These are phyloP conservation scores for Arabidopsis hybrid DNA, from an alignment of 441 rosid genomes.

Conservation along the genomic window DNA sequence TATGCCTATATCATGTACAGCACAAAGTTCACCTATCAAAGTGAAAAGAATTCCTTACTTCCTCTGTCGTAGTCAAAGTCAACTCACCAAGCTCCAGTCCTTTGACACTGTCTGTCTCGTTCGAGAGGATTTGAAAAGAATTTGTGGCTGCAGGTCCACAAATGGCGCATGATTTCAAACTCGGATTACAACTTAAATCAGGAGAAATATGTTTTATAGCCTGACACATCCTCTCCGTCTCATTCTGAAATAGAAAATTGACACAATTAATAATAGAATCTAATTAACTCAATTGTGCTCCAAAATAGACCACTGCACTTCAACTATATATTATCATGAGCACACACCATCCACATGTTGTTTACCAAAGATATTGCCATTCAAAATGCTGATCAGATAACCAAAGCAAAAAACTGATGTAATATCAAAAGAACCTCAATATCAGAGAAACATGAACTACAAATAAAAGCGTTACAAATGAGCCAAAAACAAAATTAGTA, in stretches of 20 bases:
- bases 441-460: background rate
- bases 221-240: constrained; percentile 72
- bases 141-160: constrained; percentile 51
- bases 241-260: constrained; percentile 52
- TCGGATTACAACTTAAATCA: constrained; percentile 48
- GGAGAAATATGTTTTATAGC: constrained; percentile 54
- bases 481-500: background rate
- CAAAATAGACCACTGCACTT: constrained; percentile 26
- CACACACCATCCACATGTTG: constrained; percentile 24
- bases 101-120: constrained; percentile 50
- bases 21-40: constrained; percentile 29
- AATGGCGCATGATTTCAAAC: constrained; percentile 53
- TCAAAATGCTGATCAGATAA: constrained; percentile 8
- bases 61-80: constrained; percentile 51
- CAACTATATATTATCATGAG: constrained; percentile 20
- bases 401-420: constrained; percentile 18
- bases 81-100: constrained; percentile 47
- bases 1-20: constrained; percentile 20
- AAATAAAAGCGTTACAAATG: background rate
- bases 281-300: constrained; percentile 13
- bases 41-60: constrained; percentile 49
- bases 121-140: constrained; percentile 64
- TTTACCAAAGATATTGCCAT: constrained; percentile 4
- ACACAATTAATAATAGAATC: constrained; percentile 1
- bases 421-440: constrained; percentile 6